Base-by-base conservation (phyloP, 192 early-diverging fungal genomes). In the Entomortierella parvispora region DNA sequence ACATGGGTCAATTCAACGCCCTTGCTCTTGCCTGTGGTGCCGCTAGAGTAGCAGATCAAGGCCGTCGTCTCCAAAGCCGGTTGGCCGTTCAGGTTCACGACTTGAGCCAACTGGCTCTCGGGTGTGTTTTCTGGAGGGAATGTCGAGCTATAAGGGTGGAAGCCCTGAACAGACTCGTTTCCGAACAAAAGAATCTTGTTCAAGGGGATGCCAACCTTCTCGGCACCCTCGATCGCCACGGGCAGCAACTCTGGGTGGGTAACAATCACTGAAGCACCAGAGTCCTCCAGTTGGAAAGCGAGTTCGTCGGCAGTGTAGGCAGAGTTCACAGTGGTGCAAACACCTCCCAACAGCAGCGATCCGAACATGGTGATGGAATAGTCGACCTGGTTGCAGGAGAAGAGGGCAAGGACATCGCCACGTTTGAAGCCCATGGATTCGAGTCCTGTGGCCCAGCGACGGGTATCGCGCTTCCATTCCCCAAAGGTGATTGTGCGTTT, bases 1-100 rank as follows among this genome's bases (percentile, higher is more conserved):
- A 70, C 66, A 55, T 96, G 94, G 25, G 91, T 94, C 2, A 91
- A 88, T 52, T 86, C 82, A 18, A 97, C 93, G 65, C 94, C 94
- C 74, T 98, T 98, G 37, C 91, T 90, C 49, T 72, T 83, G 12
- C 93, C 89, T 1, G 82, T 87, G 17, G 87, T 89, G 6, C 85
- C 87, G 9, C 86, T 87, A 25, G 86, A 88, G 77, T 92, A 94
- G 71, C 88, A 92, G 18, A 93, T 80, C 65, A 88, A 89, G 8
- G 89, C 90, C 5, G 67, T 76, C 3, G 66, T 54, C 2, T 76
- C 65, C 15, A 49, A 18, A 11, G 72, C 57, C 18, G 61, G 66
- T 49, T 69, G 68, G 31, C 58, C 69, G 23, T 76, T 62, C 45
- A 76, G 17, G 51, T 61, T 66, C 32, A 68, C 51, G n/a, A 67